Evolutionary conservation across 2,329 filamentous ascomycete genomes (phyloP).

Genomic region (Calycina herbarum): DNA sequence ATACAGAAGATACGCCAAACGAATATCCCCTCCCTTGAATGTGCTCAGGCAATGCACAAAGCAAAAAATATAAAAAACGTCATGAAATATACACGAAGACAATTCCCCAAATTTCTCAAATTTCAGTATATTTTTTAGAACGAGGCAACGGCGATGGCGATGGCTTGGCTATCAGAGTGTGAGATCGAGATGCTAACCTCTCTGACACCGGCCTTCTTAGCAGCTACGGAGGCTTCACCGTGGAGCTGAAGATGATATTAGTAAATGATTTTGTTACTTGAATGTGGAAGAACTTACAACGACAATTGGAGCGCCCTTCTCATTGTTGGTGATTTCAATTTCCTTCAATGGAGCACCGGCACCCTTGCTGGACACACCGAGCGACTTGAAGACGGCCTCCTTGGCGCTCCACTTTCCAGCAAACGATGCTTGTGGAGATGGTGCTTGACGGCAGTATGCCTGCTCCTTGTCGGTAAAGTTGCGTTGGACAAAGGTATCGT

Average conservation of each 20-base stretch:
- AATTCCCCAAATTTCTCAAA: not conserved
- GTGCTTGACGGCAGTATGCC: conserved; percentile 78
- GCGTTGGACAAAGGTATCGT: conserved; percentile 89
- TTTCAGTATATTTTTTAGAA: conserved; percentile 50
- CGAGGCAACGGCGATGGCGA: conserved; percentile 86
- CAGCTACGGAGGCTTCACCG: conserved; percentile 78
- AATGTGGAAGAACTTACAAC: conserved; percentile 61
- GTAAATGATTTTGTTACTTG: conserved; percentile 10
- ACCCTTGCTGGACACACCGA: conserved; percentile 83
- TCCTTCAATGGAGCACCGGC: conserved; percentile 89
- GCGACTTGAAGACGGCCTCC: conserved; percentile 97
- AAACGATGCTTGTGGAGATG: conserved; percentile 84
- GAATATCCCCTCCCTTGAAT: not conserved
- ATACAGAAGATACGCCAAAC: conserved; percentile 3
- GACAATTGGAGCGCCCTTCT: conserved; percentile 80
- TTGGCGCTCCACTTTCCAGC: conserved; percentile 96
- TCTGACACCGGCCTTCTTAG: conserved; percentile 85
- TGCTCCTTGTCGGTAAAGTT: conserved; percentile 90
- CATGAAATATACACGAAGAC: conserved; percentile 14
- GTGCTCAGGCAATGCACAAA: not conserved
- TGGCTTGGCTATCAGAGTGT: conserved; percentile 90
- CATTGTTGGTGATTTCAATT: conserved; percentile 85
- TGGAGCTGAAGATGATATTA: conserved; percentile 62
- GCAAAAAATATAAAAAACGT: not conserved
- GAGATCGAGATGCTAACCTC: conserved; percentile 91